A percentile compares a stretch with the other conserved stretches of the same genome.
These are phyloP conservation scores for Colletotrichum eleusines DNA, from an alignment of 2,329 filamentous ascomycete species.

Conservation along the genomic window DNA sequence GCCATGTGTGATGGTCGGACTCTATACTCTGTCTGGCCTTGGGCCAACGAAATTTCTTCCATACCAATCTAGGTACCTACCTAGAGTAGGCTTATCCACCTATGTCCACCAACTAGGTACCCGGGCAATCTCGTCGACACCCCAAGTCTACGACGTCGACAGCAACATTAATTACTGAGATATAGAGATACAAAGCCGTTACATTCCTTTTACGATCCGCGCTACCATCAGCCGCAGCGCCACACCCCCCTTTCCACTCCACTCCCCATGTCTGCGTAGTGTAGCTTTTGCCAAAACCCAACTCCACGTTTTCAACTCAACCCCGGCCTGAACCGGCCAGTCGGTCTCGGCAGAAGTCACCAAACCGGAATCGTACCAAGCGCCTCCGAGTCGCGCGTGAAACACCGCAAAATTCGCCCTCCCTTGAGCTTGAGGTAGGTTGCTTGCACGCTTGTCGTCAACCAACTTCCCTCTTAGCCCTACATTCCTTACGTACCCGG, in stretches of 20 bases:
- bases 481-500: neutral
- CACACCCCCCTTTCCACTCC: neutral
- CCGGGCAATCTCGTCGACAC: neutral
- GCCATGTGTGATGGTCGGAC: neutral
- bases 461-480: neutral
- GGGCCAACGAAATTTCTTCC: neutral
- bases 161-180: neutral
- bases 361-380: constrained; percentile 2
- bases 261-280: neutral
- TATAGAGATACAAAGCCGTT: neutral
- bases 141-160: neutral
- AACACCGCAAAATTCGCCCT: constrained; percentile 16
- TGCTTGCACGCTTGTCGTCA: constrained; percentile 12
- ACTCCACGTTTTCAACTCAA: constrained; percentile 4
- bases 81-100: too few relatives aligned
- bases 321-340: neutral
- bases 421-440: constrained; percentile 1
- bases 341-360: constrained; percentile 17
- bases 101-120: too few relatives aligned
- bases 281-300: neutral
- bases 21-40: neutral
- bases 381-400: neutral
- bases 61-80: neutral
- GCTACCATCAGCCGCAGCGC: constrained; percentile 6
- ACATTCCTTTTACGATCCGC: constrained; percentile 12